Base-by-base conservation (phyloP, 2,329 filamentous ascomycete species). In the Trichoderma lentiforme region DNA sequence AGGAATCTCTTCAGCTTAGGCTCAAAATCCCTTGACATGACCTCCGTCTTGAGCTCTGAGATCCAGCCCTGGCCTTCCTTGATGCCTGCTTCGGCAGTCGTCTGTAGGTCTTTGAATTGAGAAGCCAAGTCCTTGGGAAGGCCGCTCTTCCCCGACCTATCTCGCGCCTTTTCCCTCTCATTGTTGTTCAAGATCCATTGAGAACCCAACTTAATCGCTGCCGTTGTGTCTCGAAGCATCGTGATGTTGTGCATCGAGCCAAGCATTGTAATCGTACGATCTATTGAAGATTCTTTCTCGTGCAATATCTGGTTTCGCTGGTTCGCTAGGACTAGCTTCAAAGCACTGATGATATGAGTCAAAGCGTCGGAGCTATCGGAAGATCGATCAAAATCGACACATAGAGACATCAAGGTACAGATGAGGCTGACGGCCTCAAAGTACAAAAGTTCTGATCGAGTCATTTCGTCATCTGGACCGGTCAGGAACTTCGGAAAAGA, bases 351-450 rank as follows among this genome's bases (percentile, higher is more conserved):
- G 7, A 82, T 74, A 12, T 78, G 76, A 15, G 57, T 62, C n/a
- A 82, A 75, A 3, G 75, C 74, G 2, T 77, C 76, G 0, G 75
- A 73, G 1, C 78, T 51, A 4, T 76, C 71, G 0, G 72, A 71
- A n/a, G 77, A 71, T 43, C 77, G 77, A 28, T 75, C 73, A n/a
- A 78, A 74, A 15, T 74, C 63, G 0, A 74, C 74, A 8, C 76
- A 76, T 7, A 82, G 76, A 2, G 80, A 74, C 7, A 83, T 74
- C 1, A 83, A 73, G 1, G 77, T 77, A 7, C 82, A 79, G 2
- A 88, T 81, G 7, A 85, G 73, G 28, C 82, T 81, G 28, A 86
- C 71, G 1, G 82, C 73, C 3, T 83, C 83, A 77, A 83, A 87
- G 76, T 85, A 86, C 0, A 80, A 76, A 24, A 80, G 75, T 67